A percentile compares a stretch with the other conserved stretches of the same genome.
Conservation (phyloP, 2,329 filamentous ascomycete genomes). For the Ceratocystiopsis brevicomis region DNA sequence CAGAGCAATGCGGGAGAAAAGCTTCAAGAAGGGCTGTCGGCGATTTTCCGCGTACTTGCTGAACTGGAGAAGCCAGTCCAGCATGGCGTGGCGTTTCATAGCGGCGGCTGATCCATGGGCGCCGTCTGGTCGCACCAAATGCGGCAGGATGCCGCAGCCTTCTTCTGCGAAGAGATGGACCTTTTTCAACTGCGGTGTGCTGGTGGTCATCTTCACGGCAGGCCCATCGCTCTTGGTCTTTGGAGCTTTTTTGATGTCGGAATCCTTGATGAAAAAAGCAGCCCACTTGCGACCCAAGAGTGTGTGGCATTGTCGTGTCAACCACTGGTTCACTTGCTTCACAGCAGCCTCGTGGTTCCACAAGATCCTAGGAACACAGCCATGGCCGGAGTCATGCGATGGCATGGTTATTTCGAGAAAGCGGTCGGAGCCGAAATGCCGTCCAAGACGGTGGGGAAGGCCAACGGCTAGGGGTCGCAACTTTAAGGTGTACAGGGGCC, state of each 20-base stretch:
- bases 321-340: constrained; percentile 22
- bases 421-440: constrained; percentile 38
- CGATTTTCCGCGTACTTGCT: constrained; percentile 20
- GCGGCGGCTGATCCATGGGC: no score
- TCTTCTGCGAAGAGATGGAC: constrained; percentile 37
- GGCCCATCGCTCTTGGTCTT: no score
- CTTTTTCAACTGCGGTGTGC: constrained; percentile 20
- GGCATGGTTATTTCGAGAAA: constrained; percentile 38
- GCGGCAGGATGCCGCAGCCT: constrained; percentile 18
- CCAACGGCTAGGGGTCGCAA: constrained; percentile 31
- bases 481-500: constrained; percentile 25
- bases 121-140: no score
- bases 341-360: constrained; percentile 15
- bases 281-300: constrained; percentile 29
- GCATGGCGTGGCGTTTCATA: constrained; percentile 16
- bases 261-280: constrained; percentile 25
- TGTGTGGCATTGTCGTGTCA: constrained; percentile 19
- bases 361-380: constrained; percentile 10
- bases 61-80: constrained; percentile 32
- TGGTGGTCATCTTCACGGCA: constrained; percentile 1
- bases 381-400: constrained; percentile 16
- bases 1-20: constrained; percentile 38
- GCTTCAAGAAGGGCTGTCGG: constrained; percentile 30
- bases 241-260: constrained; percentile 18
- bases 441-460: constrained; percentile 28